Conservation (phyloP, 352 stramenopile genomes). For the Phytophthora litchii region DNA sequence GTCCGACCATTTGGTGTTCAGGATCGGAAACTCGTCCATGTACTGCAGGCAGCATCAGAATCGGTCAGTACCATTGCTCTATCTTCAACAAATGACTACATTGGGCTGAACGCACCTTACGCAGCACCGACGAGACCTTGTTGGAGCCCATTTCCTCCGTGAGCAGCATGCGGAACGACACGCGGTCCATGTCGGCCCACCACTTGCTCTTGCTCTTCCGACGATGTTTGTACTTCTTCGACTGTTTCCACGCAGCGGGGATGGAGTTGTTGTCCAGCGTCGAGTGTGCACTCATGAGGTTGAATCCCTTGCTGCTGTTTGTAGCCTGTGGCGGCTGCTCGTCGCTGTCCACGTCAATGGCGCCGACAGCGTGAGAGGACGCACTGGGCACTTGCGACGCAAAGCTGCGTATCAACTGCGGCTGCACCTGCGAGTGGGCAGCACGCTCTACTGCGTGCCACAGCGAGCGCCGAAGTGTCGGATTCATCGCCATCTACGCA, state of each 20-base stretch:
- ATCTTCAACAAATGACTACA: background rate
- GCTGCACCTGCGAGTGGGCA: slow-evolving; percentile 8
- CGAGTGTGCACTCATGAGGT: slow-evolving; percentile 16
- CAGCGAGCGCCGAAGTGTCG: slow-evolving; percentile 29
- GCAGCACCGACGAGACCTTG: slow-evolving; percentile 61
- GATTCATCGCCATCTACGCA: slow-evolving; percentile 19
- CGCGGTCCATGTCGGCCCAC: slow-evolving; percentile 63
- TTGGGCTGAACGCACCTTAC: slow-evolving; percentile 43
- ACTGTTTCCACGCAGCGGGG: background rate
- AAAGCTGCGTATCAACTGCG: slow-evolving; percentile 2
- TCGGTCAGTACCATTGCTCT: slow-evolving; percentile 2
- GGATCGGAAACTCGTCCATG: slow-evolving; percentile 72
- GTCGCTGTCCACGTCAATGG: slow-evolving; percentile 1
- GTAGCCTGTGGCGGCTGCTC: slow-evolving; percentile 4
- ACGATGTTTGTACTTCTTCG: slow-evolving; percentile 10
- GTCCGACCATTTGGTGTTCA: slow-evolving; percentile 64
- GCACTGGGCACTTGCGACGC: slow-evolving; percentile 7
- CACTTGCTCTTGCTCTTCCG: slow-evolving; percentile 39
- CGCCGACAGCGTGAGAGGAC: slow-evolving; percentile 3
- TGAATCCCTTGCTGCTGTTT: slow-evolving; percentile 33
- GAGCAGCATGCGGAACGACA: slow-evolving; percentile 64
- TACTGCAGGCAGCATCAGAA: slow-evolving; percentile 35
- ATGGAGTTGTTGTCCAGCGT: background rate
- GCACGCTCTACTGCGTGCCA: slow-evolving; percentile 12
- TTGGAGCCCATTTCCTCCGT: slow-evolving; percentile 60